phyloP scores from a whole-genome alignment of 305 asterid genomes.

The Stenogyne calaminthoides region DNA sequence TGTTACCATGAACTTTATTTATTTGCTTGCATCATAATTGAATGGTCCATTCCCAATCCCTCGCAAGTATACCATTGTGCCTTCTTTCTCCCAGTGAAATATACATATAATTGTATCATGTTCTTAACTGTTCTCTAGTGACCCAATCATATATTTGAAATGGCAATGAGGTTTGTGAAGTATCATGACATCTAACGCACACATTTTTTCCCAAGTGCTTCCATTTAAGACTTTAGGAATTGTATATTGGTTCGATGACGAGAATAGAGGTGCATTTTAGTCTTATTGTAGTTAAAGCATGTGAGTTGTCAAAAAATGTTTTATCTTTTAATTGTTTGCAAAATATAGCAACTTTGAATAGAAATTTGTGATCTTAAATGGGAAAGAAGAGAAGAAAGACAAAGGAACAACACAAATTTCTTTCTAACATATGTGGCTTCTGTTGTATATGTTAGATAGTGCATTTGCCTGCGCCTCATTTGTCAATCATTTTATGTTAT shows the following conservation, averaged over 20 bases:
- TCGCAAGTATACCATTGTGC: neutral
- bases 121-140: neutral
- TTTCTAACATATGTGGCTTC: constrained; percentile 1
- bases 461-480: constrained; percentile 22
- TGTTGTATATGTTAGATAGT: neutral
- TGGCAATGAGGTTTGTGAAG: constrained; percentile 16
- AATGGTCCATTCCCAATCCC: neutral
- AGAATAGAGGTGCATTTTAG: neutral
- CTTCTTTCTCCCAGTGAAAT: neutral
- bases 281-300: neutral
- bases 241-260: neutral
- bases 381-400: neutral
- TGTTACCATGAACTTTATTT: constrained; percentile 9
- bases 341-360: neutral
- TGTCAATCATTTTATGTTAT: neutral
- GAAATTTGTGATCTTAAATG: neutral
- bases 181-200: neutral
- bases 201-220: neutral
- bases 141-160: constrained; percentile 20
- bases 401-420: neutral
- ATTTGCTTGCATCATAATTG: constrained; percentile 21
- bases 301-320: neutral
- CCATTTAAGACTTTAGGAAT: neutral
- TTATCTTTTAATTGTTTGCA: neutral
- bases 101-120: neutral